A percentile compares a stretch with the other conserved stretches of the same genome.
phyloP scores from a whole-genome alignment of 805 yeast species.

The Danielozyma ontarioensis region DNA sequence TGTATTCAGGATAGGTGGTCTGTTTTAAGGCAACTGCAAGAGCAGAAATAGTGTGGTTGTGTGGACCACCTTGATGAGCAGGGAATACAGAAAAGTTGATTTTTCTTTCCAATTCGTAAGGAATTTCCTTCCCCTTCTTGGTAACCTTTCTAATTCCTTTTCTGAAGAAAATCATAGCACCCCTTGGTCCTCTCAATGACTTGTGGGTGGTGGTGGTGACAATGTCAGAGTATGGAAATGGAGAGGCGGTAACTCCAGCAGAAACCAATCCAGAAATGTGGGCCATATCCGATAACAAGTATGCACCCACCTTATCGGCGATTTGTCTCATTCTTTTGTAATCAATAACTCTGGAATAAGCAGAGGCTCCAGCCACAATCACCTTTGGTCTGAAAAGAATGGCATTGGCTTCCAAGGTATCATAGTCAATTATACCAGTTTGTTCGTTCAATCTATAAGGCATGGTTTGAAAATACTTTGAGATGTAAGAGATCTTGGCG shows the following conservation, averaged over 20 bases:
- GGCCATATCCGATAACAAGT: conserved; percentile 95
- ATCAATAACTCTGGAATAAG: conserved; percentile 94
- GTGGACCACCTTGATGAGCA: conserved; percentile 99
- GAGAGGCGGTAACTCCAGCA: conserved; percentile 93
- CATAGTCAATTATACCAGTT: conserved; percentile 96
- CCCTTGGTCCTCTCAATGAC: conserved; percentile 98
- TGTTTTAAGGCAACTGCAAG: conserved; percentile 95
- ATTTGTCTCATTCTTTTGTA: conserved; percentile 94
- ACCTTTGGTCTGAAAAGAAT: conserved; percentile 91
- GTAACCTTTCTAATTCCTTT: conserved; percentile 86
- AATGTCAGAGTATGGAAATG: conserved; percentile 94
- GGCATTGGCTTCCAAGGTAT: conserved; percentile 88
- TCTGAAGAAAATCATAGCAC: conserved; percentile 99
- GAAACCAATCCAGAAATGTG: conserved; percentile 95
- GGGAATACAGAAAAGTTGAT: conserved; percentile 99
- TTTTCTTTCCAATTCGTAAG: conserved; percentile 88
- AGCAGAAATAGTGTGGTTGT: conserved; percentile 97
- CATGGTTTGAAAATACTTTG: conserved; percentile 97
- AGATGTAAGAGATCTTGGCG: conserved; percentile 90
- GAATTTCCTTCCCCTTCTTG: conserved; percentile 88
- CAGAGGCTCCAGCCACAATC: conserved; percentile 96
- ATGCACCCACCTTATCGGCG: conserved; percentile 97
- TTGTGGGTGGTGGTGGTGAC: conserved; percentile 99
- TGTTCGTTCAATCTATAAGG: conserved; percentile 91
- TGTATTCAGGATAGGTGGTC: conserved; percentile 86